phyloP scores from a whole-genome alignment of 352 stramenopile species.

The Pythium sukuiense region DNA sequence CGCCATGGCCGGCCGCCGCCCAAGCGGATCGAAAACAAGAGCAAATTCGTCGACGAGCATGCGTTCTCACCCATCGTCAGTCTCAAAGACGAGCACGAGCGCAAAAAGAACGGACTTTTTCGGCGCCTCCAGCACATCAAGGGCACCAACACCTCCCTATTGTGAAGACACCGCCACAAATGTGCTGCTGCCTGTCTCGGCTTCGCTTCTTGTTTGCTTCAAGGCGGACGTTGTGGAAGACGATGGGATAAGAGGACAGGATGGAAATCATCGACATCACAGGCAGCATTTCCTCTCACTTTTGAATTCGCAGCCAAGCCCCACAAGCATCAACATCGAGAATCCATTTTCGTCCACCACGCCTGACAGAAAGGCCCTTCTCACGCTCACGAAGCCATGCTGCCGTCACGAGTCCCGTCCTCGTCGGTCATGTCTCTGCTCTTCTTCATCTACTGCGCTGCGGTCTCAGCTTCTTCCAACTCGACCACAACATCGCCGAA shows the following conservation, averaged over 20 bases:
- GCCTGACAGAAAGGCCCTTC: not conserved
- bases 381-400: not conserved
- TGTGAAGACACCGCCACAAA: not conserved
- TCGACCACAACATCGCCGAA: not conserved
- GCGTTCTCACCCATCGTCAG: conserved; percentile 24
- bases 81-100: conserved; percentile 35
- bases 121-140: conserved; percentile 44
- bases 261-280: not conserved
- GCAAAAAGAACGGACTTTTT: conserved; percentile 41
- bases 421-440: not conserved
- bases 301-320: not conserved
- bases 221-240: too few species aligned
- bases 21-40: conserved; percentile 36
- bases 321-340: not conserved
- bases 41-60: conserved; percentile 38
- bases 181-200: not conserved
- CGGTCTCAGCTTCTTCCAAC: not conserved
- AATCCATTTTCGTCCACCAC: not conserved
- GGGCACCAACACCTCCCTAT: not conserved
- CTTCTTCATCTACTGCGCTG: not conserved
- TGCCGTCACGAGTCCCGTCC: not conserved
- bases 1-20: conserved; percentile 41
- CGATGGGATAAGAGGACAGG: not conserved
- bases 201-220: not conserved
- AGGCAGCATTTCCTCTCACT: not conserved